A percentile compares a stretch with the other conserved stretches of the same genome.
These are phyloP conservation scores for Arctium lappa DNA, from an alignment of 129 eudicot species.

Conservation along the genomic window DNA sequence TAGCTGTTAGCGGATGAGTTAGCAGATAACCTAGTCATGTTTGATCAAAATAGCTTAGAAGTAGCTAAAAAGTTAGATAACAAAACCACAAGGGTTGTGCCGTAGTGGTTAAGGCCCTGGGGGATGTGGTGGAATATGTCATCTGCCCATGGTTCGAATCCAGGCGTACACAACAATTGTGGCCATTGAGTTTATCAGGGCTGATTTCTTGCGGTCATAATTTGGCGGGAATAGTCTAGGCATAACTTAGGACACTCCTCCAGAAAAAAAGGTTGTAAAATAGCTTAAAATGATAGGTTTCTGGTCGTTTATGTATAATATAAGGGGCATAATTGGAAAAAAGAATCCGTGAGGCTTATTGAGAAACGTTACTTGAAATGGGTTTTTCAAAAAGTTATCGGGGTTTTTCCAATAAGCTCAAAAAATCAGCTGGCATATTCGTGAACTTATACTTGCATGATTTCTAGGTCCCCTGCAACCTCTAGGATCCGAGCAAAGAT, in stretches of 20 bases:
- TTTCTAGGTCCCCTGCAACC: constrained; percentile 66
- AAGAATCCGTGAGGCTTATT: not conserved
- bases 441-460: not conserved
- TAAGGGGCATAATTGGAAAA: not conserved
- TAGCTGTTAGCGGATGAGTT: not conserved
- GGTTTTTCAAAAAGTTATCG: not conserved
- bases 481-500: constrained; percentile 74
- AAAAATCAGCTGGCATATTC: not conserved
- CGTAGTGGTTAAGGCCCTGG: no score
- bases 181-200: no score
- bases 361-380: not conserved
- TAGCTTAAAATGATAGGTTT: not conserved
- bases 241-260: no score
- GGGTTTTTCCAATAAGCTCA: not conserved
- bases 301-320: not conserved
- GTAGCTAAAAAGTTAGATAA: not conserved
- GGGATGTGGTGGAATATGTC: no score
- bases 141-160: no score
- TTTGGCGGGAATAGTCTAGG: no score
- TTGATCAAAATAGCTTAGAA: not conserved
- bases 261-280: not conserved
- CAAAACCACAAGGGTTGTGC: not conserved
- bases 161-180: no score
- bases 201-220: no score
- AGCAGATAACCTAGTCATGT: not conserved